Conservation (phyloP, 2,329 filamentous ascomycete genomes). For the Trichophyton equinum region DNA sequence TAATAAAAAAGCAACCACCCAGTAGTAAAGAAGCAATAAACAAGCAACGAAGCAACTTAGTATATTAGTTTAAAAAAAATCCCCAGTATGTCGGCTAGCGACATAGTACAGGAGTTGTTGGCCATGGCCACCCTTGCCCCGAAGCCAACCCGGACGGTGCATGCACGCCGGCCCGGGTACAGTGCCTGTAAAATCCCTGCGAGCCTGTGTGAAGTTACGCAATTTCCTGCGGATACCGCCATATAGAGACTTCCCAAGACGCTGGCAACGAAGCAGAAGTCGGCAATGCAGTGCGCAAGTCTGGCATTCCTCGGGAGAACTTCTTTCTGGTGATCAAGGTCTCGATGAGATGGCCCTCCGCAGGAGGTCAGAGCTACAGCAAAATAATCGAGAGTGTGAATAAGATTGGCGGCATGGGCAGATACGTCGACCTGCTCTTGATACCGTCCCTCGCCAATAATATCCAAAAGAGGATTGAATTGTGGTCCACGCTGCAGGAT, state of each 20-base stretch:
- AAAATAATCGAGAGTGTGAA: constrained; percentile 49
- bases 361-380: constrained; percentile 49
- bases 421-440: constrained; percentile 60
- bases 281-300: constrained; percentile 48
- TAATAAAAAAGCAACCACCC: too few relatives aligned
- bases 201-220: constrained; percentile 44
- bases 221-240: constrained; percentile 34
- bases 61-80: not conserved
- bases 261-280: constrained; percentile 60
- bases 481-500: constrained; percentile 56
- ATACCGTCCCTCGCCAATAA: constrained; percentile 51
- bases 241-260: constrained; percentile 49
- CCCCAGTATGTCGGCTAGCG: too few relatives aligned
- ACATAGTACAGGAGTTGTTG: constrained; percentile 9
- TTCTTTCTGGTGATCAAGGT: constrained; percentile 60
- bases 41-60: not conserved
- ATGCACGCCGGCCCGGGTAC: constrained; percentile 57
- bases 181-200: constrained; percentile 54
- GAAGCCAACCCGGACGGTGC: constrained; percentile 38
- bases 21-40: not conserved
- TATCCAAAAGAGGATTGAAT: constrained; percentile 40
- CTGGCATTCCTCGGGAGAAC: constrained; percentile 35
- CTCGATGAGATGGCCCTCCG: constrained; percentile 39
- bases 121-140: constrained; percentile 37
- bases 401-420: constrained; percentile 44